Percentiles rank a stretch among this genome's conserved stretches.
These are phyloP conservation scores for Cladophialophora yegresii DNA, from an alignment of 2,329 filamentous ascomycete species.

Conservation along the genomic window DNA sequence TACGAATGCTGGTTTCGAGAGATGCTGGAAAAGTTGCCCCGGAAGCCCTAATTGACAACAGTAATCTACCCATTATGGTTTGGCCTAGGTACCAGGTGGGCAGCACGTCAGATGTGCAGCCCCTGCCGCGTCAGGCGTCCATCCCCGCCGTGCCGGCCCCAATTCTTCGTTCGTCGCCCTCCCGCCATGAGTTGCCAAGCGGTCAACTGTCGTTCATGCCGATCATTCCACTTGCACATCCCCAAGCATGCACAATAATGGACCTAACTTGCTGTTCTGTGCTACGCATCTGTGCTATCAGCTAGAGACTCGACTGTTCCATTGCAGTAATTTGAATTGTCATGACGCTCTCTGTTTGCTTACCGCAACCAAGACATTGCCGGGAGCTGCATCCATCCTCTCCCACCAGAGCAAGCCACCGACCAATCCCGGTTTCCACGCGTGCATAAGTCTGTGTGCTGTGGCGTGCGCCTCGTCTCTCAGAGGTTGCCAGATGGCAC, in stretches of 20 bases:
- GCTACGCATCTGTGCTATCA: background rate
- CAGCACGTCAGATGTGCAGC: background rate
- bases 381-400: background rate
- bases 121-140: constrained; percentile 1
- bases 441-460: constrained; percentile 14
- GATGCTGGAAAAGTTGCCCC: background rate
- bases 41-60: background rate
- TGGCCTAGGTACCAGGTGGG: background rate
- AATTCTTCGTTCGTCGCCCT: background rate
- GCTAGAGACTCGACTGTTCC: background rate
- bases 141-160: background rate
- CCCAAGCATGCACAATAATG: background rate
- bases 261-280: background rate
- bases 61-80: background rate
- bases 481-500: background rate
- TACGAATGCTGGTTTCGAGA: no score
- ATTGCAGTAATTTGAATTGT: background rate
- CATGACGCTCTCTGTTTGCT: background rate
- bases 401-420: background rate
- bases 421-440: background rate
- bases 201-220: background rate
- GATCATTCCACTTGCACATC: background rate
- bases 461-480: constrained; percentile 12
- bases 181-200: background rate
- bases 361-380: background rate